Evolutionary conservation across 2,329 filamentous ascomycete genomes (phyloP), one percentile per base, ranked within the genome.

Genomic region (Neonectria sp.): DNA sequence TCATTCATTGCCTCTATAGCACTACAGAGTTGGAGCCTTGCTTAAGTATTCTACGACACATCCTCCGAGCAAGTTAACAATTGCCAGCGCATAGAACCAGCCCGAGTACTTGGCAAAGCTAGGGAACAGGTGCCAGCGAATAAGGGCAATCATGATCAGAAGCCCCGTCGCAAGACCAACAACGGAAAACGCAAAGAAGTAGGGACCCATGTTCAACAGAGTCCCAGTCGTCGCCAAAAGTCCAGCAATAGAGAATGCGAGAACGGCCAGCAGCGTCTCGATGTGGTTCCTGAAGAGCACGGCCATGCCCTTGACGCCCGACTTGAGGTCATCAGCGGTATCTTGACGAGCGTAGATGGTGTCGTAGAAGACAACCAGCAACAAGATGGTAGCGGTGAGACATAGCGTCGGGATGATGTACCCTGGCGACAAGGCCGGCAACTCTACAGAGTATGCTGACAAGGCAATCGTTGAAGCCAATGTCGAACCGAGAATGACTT

Each of bases 401-500:
- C 64, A 72, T 11, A 70, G 9, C 0, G 73, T 73, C 6, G 71
- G 60, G 29, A 55, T 27, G n/a, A 67, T 29, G 48, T 70, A 68
- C 3, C 53, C 53, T 3, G 27, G 29, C 2, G 70, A 57, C 3
- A 77, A 40, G 21, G 69, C 71, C 11, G 68, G 66, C 15, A 72
- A 25, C 27, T 67, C 70, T 3, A 72, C 67, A 3, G 66, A 51
- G 45, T 69, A 70, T 2, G 68, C 63, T 9, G 65, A 65, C 7
- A 72, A 46, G 27, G 59, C 21, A 15, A 73, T 65, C 1, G 68
- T 67, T 5, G 57, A 85, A 3, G 84, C 86, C 67, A 88, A 83
- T n/a, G 84, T 82, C 66, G 85, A 76, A 8, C 86, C 86, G 11
- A 88, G 76, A 13, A 86, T 82, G 45, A 84, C 79, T 71, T 88